Evolutionary conservation across 2,329 filamentous ascomycete species (phyloP), one percentile per base, ranked within the genome.

Genomic region (Arthrobotrys megalospora): DNA sequence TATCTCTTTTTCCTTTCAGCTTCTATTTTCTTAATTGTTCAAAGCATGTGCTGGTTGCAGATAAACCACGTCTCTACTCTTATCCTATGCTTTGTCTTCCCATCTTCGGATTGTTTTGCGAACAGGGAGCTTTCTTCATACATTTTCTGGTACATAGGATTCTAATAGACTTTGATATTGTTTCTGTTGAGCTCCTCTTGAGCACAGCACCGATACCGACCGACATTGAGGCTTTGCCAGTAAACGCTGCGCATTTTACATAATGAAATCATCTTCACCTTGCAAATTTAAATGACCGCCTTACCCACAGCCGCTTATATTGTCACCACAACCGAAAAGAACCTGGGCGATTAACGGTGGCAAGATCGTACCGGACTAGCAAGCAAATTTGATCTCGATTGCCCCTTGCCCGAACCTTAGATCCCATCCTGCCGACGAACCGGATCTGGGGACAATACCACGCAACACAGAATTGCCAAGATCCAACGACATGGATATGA

Each of bases 61-160:
- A 63, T 72, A 55, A 64, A 78, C 65, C 12, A 78, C 67, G 52
- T 67, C 75, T 78, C 75, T 78, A 78, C 75, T 78, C 75, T 64
- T 71, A 66, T 72, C 67, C 60, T 77, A 45, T 21, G 7, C 12
- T 64, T 58, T 50, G 16, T 58, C 43, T 47, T 53, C 43, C 28
- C 19, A 38, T 58, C 16, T 11, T 55, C 41, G 8, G 21, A 21
- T 64, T 43, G n/a, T 52, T 62, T 24, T 10, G 14, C 52, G 32
- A 2, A 6, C 10, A 5, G 28, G 38, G 36, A 6, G 38, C 48
- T 41, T 48, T 65, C 7, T 24, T 65, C 38, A 38, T 43, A 47
- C 48, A 14, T 60, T 48, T 69, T 58, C 65, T 70, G 43, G 69
- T 72, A 72, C 70, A 77, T 70, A 76, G 47, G 64, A 43, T 73